Percentiles rank a stretch among this genome's conserved stretches.
Evolutionary conservation across 1,284 basidiomycete genomes (phyloP).

Genomic region (Ganoderma resinaceum): DNA sequence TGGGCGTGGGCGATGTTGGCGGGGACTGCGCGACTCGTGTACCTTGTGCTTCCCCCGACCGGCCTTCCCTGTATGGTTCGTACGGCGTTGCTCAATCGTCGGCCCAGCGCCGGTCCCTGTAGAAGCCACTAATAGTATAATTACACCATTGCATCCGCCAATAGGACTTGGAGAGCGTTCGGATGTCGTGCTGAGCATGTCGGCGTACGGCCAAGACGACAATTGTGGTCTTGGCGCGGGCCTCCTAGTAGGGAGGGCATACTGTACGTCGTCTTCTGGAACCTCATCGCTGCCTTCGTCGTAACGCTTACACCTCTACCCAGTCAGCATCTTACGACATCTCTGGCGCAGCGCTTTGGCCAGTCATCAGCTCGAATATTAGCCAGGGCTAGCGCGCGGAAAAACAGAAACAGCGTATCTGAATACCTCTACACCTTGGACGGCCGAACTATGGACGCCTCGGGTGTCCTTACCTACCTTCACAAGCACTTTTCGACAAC

Average conservation of each 20-base stretch:
- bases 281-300: not conserved
- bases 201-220: not conserved
- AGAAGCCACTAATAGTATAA: not conserved
- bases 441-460: too few species aligned
- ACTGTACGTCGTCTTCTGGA: not conserved
- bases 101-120: not conserved
- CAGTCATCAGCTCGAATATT: not conserved
- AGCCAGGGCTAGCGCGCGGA: not conserved
- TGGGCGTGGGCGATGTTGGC: not conserved
- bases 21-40: not conserved
- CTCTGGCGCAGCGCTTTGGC: not conserved
- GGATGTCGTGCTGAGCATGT: not conserved
- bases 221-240: not conserved
- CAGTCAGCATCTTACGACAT: not conserved
- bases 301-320: not conserved
- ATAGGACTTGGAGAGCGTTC: not conserved
- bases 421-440: too few species aligned
- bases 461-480: too few species aligned
- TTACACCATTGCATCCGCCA: too few species aligned
- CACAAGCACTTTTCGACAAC: too few species aligned
- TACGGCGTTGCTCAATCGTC: not conserved
- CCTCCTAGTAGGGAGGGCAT: too few species aligned
- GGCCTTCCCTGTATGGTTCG: not conserved
- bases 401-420: too few species aligned
- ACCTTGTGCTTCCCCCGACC: not conserved